phyloP scores from a whole-genome alignment of 2,329 filamentous ascomycete genomes.

The Penicillium occitanis region DNA sequence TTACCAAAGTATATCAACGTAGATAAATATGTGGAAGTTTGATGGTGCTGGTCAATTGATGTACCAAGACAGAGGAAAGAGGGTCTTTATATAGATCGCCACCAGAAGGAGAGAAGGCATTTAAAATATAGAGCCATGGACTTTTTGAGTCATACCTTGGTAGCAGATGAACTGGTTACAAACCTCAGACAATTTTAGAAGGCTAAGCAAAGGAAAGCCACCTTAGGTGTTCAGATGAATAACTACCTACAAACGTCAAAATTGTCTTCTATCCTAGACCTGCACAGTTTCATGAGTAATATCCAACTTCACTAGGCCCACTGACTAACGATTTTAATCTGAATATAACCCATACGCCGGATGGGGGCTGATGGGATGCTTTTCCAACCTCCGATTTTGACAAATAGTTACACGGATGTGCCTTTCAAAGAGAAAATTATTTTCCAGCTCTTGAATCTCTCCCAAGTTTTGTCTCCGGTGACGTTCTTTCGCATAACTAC shows the following conservation, averaged over 20 bases:
- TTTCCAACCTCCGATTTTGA: neutral
- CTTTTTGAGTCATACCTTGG: neutral
- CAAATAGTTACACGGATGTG: neutral
- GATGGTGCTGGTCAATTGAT: neutral
- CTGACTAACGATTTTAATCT: neutral
- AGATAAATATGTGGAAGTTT: neutral
- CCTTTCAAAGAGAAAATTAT: neutral
- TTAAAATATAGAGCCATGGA: neutral
- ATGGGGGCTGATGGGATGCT: neutral
- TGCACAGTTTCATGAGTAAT: neutral
- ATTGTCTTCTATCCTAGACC: neutral
- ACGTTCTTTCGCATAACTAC: neutral
- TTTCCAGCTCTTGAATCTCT: neutral
- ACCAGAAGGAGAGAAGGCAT: neutral
- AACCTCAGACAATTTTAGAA: neutral
- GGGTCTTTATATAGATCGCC: neutral
- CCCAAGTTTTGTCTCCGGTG: neutral
- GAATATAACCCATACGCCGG: neutral
- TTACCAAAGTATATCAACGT: neutral
- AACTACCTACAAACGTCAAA: neutral
- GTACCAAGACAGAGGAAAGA: neutral
- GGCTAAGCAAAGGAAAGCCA: neutral
- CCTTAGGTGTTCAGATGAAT: neutral
- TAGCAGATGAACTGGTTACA: neutral
- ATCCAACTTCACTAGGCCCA: neutral